Evolutionary conservation across 2,329 filamentous ascomycete species (phyloP).

Genomic region (Kalmusia sp.): DNA sequence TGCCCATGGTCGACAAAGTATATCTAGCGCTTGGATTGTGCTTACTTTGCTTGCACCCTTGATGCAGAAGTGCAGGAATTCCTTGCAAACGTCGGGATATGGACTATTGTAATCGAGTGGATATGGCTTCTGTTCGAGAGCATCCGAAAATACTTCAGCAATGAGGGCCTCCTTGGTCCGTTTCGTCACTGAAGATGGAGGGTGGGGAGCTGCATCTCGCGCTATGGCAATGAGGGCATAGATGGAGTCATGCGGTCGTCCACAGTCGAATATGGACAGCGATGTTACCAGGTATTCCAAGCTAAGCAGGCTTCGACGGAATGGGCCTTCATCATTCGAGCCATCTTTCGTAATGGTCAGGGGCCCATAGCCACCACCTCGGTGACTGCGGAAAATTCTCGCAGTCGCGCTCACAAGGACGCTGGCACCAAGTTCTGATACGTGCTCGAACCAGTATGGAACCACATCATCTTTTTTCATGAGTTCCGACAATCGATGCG

Average conservation of each 20-base stretch:
- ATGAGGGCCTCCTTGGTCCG: constrained; percentile 7
- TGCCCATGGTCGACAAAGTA: constrained; percentile 51
- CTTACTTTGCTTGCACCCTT: constrained; percentile 17
- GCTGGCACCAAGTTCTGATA: constrained; percentile 45
- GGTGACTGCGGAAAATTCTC: constrained; percentile 36
- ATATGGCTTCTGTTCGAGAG: constrained; percentile 24
- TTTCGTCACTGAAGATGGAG: background rate
- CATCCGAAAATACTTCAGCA: constrained; percentile 19
- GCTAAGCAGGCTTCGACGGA: constrained; percentile 27
- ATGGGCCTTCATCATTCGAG: background rate
- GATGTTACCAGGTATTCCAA: constrained; percentile 46
- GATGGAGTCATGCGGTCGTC: constrained; percentile 39
- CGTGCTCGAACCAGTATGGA: constrained; percentile 43
- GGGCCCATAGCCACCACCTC: background rate
- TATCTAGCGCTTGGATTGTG: constrained; percentile 40
- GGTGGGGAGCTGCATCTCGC: constrained; percentile 35
- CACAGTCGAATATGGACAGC: constrained; percentile 40
- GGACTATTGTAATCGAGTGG: constrained; percentile 41
- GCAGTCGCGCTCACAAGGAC: constrained; percentile 45
- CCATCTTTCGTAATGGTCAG: background rate
- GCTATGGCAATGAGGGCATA: constrained; percentile 47
- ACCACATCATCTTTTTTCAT: constrained; percentile 41
- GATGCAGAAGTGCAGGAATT: constrained; percentile 47
- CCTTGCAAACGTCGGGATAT: constrained; percentile 40
- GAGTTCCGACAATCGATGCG: constrained; percentile 46